phyloP scores from a whole-genome alignment of 768 basidiomycete species.

The Mycena crocata region DNA sequence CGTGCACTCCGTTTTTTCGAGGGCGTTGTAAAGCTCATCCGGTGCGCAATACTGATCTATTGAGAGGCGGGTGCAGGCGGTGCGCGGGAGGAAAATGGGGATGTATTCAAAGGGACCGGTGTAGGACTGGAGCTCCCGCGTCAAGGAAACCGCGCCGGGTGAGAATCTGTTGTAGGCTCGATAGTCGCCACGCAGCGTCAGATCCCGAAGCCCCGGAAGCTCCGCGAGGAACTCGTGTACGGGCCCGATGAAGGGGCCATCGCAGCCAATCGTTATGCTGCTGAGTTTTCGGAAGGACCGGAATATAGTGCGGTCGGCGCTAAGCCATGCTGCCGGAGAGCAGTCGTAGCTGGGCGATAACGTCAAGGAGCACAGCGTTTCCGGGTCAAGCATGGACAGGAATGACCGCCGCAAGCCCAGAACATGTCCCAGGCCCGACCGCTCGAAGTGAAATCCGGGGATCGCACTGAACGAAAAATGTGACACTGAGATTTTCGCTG shows the following conservation, averaged over 20 bases:
- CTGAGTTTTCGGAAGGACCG: slow-evolving; percentile 1
- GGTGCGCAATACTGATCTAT: background rate
- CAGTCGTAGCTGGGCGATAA: slow-evolving; percentile 18
- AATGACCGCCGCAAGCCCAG: no score
- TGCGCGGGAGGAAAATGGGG: slow-evolving; percentile 8
- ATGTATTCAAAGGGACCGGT: slow-evolving; percentile 18
- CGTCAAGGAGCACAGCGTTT: slow-evolving; percentile 1
- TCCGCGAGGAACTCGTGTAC: slow-evolving; percentile 16
- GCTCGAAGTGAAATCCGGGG: slow-evolving; percentile 1
- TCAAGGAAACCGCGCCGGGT: background rate
- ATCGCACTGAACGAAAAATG: slow-evolving; percentile 24
- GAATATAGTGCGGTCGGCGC: slow-evolving; percentile 13
- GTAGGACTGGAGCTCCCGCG: background rate
- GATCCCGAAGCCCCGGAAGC: slow-evolving; percentile 15
- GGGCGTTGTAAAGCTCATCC: background rate
- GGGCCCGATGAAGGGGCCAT: slow-evolving; percentile 21
- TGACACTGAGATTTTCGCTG: slow-evolving; percentile 8
- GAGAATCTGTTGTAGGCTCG: slow-evolving; percentile 8
- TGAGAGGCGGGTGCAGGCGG: slow-evolving; percentile 1
- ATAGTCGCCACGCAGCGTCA: slow-evolving; percentile 1
- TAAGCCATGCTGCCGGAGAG: slow-evolving; percentile 25
- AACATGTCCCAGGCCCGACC: background rate
- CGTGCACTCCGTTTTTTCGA: background rate
- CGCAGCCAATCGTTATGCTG: slow-evolving; percentile 17
- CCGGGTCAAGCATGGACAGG: slow-evolving; percentile 21